Evolutionary conservation across 2,329 filamentous ascomycete genomes (phyloP).

Genomic region (Leptographium procerum): DNA sequence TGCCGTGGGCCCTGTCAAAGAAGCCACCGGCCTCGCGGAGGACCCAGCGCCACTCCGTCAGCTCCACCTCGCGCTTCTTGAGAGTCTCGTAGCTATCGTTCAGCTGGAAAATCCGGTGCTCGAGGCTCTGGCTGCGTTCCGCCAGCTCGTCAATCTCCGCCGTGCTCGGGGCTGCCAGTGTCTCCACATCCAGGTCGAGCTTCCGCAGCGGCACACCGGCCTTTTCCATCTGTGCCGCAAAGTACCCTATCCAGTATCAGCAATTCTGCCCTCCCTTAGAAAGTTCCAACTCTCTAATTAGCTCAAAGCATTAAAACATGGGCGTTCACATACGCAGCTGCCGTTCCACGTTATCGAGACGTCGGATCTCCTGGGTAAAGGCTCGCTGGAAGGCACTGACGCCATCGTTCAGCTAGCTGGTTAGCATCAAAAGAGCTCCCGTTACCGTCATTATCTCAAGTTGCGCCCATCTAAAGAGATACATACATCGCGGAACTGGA

Average conservation of each 20-base stretch:
- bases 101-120: slow-evolving; percentile 79
- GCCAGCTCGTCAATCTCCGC: slow-evolving; percentile 93
- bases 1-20: slow-evolving; percentile 91
- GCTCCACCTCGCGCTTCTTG: slow-evolving; percentile 93
- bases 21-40: slow-evolving; percentile 92
- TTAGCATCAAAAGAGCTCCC: slow-evolving; percentile 7
- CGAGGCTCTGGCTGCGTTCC: slow-evolving; percentile 83
- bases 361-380: slow-evolving; percentile 93
- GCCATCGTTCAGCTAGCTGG: slow-evolving; percentile 70
- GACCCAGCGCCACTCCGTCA: slow-evolving; percentile 98
- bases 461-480: neutral
- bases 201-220: slow-evolving; percentile 74
- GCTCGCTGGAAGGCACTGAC: slow-evolving; percentile 92
- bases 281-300: too few relatives aligned
- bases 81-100: slow-evolving; percentile 98
- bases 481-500: slow-evolving; percentile 93
- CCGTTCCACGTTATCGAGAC: slow-evolving; percentile 94
- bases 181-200: slow-evolving; percentile 81
- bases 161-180: slow-evolving; percentile 76
- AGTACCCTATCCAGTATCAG: slow-evolving; percentile 55
- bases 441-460: neutral
- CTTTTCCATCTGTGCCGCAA: slow-evolving; percentile 93
- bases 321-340: slow-evolving; percentile 67
- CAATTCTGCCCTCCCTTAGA: neutral
- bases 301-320: neutral